Evolutionary conservation across 352 stramenopile species (phyloP), one percentile per base, ranked within the genome.

Genomic region (Globisporangium megalacanthum): DNA sequence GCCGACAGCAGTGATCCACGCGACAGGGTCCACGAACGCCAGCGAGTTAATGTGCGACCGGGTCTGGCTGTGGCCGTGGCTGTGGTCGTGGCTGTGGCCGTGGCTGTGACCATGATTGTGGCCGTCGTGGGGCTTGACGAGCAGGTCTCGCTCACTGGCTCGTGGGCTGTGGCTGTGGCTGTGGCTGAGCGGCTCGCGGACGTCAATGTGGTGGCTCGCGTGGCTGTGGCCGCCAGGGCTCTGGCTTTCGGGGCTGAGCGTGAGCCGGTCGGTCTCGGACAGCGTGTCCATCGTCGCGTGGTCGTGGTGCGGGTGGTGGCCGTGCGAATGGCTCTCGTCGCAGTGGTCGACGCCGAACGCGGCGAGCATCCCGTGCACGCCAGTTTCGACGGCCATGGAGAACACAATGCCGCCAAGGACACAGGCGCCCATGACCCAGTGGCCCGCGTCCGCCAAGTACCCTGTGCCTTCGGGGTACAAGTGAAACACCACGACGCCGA

Each of bases 401-500:
- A 73, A 47, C 1, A 61, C 59, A 46, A 76, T 65, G n/a, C 68
- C 68, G 2, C 52, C 48, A 4, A 76, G 57, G 5, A 76, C 68
- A 25, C 56, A 73, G 6, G 58, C 54, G 14, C 68, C 68, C 42
- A 62, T 63, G 52, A 73, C 53, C 68, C 68, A 76, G 37, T 73
- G 65, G n/a, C 59, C 61, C 15, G 61, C 13, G 49, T 68, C 65
- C 5, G 45, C 54, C 6, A 75, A 17, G 54, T 78, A 73, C 50
- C 53, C 58, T 7, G 64, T 63, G 6, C 66, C 64, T 62, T 78
- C 70, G 4, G 61, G 67, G 35, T 70, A 73, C 55, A 78, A 51
- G 55, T 75, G 70, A 48, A 78, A 78, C 14, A 70, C 64, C 8
- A 71, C 64, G 46, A 78, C 70, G n/a, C 63, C 70, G 10, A 78